Base-by-base conservation (phyloP, 2,329 filamentous ascomycete species). In the Coniochaeta ligniaria region DNA sequence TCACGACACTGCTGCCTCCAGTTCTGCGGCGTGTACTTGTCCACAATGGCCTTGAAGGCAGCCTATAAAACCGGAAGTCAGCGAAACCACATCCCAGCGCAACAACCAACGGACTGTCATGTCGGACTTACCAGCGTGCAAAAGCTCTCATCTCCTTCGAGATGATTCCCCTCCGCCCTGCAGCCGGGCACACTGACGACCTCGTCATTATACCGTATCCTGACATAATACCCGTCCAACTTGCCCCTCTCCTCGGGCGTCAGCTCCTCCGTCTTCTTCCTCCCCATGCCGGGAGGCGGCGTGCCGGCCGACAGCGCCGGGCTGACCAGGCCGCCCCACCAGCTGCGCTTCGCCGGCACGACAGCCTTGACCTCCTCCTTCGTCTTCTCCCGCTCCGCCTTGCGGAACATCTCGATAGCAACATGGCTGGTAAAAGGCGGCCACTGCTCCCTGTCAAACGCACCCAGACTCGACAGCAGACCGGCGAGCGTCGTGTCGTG, bases 361-460 rank as follows among this genome's bases (percentile, higher is more conserved):
- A 66, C 59, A 47, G 69, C 63, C 66, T 59, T 67, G 64, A 43
- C 69, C 66, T 61, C 69, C 66, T 61, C 65, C 60, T 31, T 63
- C 47, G 20, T 66, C 67, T 45, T 62, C 1, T 38, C 33, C n/a
- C 58, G 50, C 22, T 62, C 62, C 38, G 56, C 35, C 66, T 84
- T 82, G 45, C 83, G 85, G 78, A 98, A 97, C 63, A 98, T 81
- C 74, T 99, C 95, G 60, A 99, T 80, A 35, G 95, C 93, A 65
- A 99, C 83, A 68, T 96, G 92, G 67, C 90, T 94, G 0, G 94
- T 97, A 70, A 94, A 99, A 0, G 92, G 93, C 0, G 95, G 95
- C 95, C 95, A 99, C 38, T 82, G 81, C 56, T 83, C 83, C 22
- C 78, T 77, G 47, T 90, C 80, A 71, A 91, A 95, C 2, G 90